Evolutionary conservation across 2,329 filamentous ascomycete genomes (phyloP).

Genomic region (Aspergillus ochraceoroseus): DNA sequence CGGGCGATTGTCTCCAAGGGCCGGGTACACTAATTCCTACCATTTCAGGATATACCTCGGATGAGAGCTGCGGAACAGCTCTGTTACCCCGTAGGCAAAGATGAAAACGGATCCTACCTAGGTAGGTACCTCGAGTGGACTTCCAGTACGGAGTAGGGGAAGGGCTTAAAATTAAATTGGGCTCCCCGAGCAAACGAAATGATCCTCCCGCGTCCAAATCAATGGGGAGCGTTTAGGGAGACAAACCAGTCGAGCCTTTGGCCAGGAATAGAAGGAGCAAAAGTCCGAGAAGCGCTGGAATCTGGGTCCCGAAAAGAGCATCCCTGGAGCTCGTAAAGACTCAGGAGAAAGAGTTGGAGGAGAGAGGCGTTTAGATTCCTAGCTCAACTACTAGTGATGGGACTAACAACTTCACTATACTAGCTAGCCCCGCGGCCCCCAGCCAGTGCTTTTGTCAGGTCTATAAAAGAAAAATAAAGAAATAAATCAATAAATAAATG

Average conservation of each 20-base stretch:
- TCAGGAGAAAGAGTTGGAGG: neutral
- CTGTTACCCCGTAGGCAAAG: neutral
- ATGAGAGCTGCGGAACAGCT: too few species aligned
- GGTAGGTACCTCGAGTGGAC: too few species aligned
- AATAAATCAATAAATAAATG: neutral
- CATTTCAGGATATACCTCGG: too few species aligned
- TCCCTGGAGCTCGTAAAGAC: slow-evolving; percentile 8
- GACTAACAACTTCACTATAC: slow-evolving; percentile 8
- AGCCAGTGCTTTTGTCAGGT: slow-evolving; percentile 17
- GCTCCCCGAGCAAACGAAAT: slow-evolving; percentile 7
- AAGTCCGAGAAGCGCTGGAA: slow-evolving; percentile 8
- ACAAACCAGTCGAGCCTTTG: too few species aligned
- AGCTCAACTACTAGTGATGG: slow-evolving; percentile 16
- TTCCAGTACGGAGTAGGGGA: neutral
- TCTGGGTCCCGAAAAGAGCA: slow-evolving; percentile 11
- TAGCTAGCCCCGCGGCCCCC: too few species aligned
- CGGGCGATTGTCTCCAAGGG: slow-evolving; percentile 4
- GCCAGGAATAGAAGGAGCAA: slow-evolving; percentile 8
- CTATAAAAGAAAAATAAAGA: neutral
- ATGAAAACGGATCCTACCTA: too few species aligned
- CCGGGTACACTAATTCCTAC: slow-evolving; percentile 10
- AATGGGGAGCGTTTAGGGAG: slow-evolving; percentile 3
- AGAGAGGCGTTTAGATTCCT: slow-evolving; percentile 14
- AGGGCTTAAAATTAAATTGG: neutral
- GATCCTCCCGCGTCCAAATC: slow-evolving; percentile 9